Base-by-base conservation (phyloP, 2,329 filamentous ascomycete species). In the Dactylellina drechsleri region DNA sequence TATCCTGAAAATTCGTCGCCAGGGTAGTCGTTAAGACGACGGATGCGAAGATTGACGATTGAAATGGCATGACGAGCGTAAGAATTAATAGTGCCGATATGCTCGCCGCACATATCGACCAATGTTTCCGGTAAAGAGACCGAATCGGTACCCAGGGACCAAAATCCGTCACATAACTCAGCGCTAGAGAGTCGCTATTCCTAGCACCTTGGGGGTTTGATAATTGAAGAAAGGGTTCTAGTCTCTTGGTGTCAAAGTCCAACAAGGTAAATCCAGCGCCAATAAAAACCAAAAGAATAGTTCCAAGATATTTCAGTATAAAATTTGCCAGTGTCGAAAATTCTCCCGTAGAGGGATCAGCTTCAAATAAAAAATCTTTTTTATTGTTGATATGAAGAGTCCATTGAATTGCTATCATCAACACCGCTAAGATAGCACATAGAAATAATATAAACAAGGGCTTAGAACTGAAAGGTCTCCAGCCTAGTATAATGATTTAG, bases 141-240 rank as follows among this genome's bases (percentile, higher is more conserved):
- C n/a, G 2, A 12, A 43, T 43, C 10, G 40, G 40, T 43, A 43
- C 40, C 2, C 2, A 43, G 40, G 40, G 40, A n/a, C 40, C 40
- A 43, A 43, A 43, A 43, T 43, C 40, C 5, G 40, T n/a, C 40
- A 43, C 40, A 43, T 43, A 43, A 43, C 40, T 43, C 40, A 43
- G n/a, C 2, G 40, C 10, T 2, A 43, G 40, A n/a, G 40, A 43
- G 40, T 43, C n/a, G 12, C 12, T 12, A 43, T n/a, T 43, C n/a
- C 12, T 43, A 43, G 40, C 40, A 43, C 40, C 40, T 43, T 43
- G 12, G 5, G 40, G 40, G n/a, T 43, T 43, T n/a, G 40, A 43
- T 43, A 43, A 43, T n/a, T 43, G 40, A 43, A 43, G 40, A n/a
- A 43, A 43, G 2, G 40, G 40, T n/a, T 43, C 40, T 6, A 43